Evolutionary conservation across 1,139 yeast species (phyloP).

Genomic region (Geotrichum fermentans): DNA sequence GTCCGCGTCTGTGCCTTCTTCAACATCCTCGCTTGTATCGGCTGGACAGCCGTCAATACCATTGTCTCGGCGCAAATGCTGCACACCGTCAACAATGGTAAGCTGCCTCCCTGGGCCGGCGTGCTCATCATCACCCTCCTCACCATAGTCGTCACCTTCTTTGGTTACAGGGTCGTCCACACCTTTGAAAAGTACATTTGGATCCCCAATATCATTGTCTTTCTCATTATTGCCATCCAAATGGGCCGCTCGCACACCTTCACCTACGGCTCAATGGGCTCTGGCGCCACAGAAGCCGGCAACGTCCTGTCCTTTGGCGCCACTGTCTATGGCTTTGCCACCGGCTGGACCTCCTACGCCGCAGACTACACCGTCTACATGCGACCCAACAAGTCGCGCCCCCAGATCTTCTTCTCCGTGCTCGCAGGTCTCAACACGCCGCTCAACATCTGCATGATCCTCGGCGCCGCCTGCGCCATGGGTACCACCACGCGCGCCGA

Average conservation of each 20-base stretch:
- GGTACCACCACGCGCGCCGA: constrained; percentile 44
- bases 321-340: constrained; percentile 80
- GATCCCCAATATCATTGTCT: constrained; percentile 72
- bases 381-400: constrained; percentile 54
- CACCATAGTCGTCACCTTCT: constrained; percentile 73
- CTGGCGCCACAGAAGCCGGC: constrained; percentile 58
- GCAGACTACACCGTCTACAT: constrained; percentile 90
- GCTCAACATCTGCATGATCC: constrained; percentile 62
- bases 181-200: constrained; percentile 79
- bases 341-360: constrained; percentile 94
- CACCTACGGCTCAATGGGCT: constrained; percentile 43
- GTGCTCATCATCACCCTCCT: constrained; percentile 65
- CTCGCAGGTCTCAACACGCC: constrained; percentile 62
- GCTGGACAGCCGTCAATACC: constrained; percentile 93
- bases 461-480: constrained; percentile 85
- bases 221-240: constrained; percentile 74
- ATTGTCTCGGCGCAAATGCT: constrained; percentile 85
- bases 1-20: constrained; percentile 73
- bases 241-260: constrained; percentile 63
- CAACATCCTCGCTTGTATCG: constrained; percentile 82
- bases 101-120: constrained; percentile 88
- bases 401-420: constrained; percentile 60
- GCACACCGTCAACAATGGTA: constrained; percentile 62
- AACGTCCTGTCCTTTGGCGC: constrained; percentile 79
- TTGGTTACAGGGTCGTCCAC: constrained; percentile 82